Evolutionary conservation across 352 stramenopile species (phyloP).

Genomic region (Globisporangium nodosum): DNA sequence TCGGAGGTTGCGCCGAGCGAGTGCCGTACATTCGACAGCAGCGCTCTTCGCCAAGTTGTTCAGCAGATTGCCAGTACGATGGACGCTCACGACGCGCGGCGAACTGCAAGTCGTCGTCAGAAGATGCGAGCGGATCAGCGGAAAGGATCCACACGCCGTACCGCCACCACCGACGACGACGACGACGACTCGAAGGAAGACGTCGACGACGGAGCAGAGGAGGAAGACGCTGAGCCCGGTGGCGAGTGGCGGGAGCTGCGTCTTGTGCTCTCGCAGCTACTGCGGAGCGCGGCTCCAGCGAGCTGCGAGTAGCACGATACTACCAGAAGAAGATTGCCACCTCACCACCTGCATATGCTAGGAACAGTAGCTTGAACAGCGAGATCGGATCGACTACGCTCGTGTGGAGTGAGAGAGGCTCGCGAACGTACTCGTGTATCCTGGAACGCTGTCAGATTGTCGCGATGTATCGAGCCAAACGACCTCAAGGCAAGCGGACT

Average conservation of each 20-base stretch:
- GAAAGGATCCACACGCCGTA: neutral
- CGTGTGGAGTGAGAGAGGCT: too few relatives aligned
- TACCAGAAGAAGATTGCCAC: neutral
- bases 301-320: neutral
- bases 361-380: neutral
- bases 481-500: too few relatives aligned
- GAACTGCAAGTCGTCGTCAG: neutral
- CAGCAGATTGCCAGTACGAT: constrained; percentile 24
- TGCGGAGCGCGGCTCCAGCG: constrained; percentile 18
- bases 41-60: constrained; percentile 21
- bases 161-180: neutral
- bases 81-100: constrained; percentile 2
- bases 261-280: constrained; percentile 41
- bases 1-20: neutral
- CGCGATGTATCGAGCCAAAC: too few relatives aligned
- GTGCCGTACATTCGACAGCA: constrained; percentile 9
- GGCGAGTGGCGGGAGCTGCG: constrained; percentile 25
- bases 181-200: neutral
- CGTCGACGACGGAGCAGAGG: constrained; percentile 6
- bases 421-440: too few relatives aligned
- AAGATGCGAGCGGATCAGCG: neutral
- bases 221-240: constrained; percentile 9
- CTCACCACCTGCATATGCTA: neutral
- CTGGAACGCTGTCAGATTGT: too few relatives aligned
- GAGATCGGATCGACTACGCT: too few relatives aligned